A percentile compares a stretch with the other conserved stretches of the same genome.
Conservation (phyloP, 305 asterid species). For the Rubia tinctorum region DNA sequence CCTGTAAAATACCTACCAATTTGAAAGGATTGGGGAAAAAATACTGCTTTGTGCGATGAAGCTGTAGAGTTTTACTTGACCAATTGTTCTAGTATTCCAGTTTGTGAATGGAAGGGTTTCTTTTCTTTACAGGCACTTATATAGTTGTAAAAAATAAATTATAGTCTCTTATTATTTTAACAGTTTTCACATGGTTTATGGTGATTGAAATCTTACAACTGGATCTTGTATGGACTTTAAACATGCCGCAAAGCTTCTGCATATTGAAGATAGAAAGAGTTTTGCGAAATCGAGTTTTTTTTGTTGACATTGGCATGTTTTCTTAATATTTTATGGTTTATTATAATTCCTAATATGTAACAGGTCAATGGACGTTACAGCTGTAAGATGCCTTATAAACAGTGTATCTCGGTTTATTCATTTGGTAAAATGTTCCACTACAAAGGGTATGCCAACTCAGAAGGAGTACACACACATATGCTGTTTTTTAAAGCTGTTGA, state of each 20-base stretch:
- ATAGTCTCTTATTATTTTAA: neutral
- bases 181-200: neutral
- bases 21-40: neutral
- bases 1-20: neutral
- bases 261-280: neutral
- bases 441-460: slow-evolving; percentile 60
- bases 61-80: neutral
- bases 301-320: neutral
- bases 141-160: neutral
- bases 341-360: slow-evolving; percentile 18
- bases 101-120: neutral
- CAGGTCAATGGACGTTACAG: slow-evolving; percentile 76
- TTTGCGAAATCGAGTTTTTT: neutral
- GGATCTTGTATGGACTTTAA: neutral
- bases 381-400: slow-evolving; percentile 72
- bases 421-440: slow-evolving; percentile 58
- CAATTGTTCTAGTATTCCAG: neutral
- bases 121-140: neutral
- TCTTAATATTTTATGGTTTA: neutral
- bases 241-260: neutral
- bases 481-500: slow-evolving; percentile 62
- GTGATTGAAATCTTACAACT: neutral
- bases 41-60: slow-evolving; percentile 3
- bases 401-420: slow-evolving; percentile 85
- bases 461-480: slow-evolving; percentile 52